Evolutionary conservation across 306 rosid genomes (phyloP), one percentile per base, ranked within the genome.

Genomic region (Canavalia ensiformis): DNA sequence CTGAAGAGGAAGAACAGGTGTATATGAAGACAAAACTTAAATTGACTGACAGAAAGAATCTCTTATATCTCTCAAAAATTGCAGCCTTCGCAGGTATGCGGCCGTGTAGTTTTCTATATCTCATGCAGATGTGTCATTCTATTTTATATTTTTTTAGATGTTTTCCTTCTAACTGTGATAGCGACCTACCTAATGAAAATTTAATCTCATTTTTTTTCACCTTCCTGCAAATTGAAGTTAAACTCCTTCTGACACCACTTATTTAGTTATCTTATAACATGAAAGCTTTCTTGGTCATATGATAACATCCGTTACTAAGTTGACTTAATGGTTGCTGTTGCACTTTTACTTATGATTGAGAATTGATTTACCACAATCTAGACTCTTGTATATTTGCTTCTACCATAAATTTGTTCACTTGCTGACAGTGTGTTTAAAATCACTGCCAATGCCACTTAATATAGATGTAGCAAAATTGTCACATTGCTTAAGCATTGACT

Each of bases 1-100:
- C 87, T 52, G 99, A 91, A 82, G 93, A 78, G 83, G 90, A 66
- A 60, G 89, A 88, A 72, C 84, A 81, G 56, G 76, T 76, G 35
- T 29, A 57, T 74, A 54, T 60, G 74, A 74, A 86, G 77, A 77
- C 58, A 56, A 83, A 86, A 72, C 81, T 81, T 8, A 89, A 88
- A 65, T 82, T 94, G 83, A 62, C 84, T 5, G 97, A 95, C 85
- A 90, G 98, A 85, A 95, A 93, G 87, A 92, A 81, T 72, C 88
- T 93, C 84, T 84, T 95, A 75, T 88, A 90, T 87, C 97, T 95
- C 84, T 93, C 99, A 13, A 95, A 90, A 86, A 89, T 95, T 72
- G 94, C 98, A 86, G 94, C 97, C 78, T 82, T 84, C 72, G 99
- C 99, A 89, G 98, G 99, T 91, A 84, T 18, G 46, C 62, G n/a